Evolutionary conservation across 1,284 basidiomycete genomes (phyloP).

Genomic region (Chalciporus sp.): DNA sequence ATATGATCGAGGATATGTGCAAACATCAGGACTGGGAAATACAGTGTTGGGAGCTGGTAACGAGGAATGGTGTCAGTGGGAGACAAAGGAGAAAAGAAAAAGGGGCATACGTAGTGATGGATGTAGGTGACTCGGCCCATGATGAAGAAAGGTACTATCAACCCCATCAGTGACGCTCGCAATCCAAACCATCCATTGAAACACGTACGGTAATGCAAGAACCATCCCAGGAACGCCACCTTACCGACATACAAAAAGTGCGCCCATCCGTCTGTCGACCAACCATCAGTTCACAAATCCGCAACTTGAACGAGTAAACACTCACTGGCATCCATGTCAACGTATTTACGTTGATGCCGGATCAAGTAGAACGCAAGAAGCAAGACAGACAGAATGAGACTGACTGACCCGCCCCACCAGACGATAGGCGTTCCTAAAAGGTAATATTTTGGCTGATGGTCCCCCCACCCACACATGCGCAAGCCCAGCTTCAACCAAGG

Average conservation of each 20-base stretch:
- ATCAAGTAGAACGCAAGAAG: constrained; percentile 75
- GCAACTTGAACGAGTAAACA: constrained; percentile 17
- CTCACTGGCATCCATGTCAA: constrained; percentile 86
- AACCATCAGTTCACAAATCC: constrained; percentile 13
- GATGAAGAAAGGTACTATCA: constrained; percentile 87
- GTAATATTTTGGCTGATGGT: constrained; percentile 89
- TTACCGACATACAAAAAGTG: constrained; percentile 94
- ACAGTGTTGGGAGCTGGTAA: constrained; percentile 85
- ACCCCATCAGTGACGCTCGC: constrained; percentile 8
- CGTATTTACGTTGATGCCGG: constrained; percentile 85
- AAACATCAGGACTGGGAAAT: constrained; percentile 93
- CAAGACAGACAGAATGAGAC: constrained; percentile 60
- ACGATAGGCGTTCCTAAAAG: constrained; percentile 90
- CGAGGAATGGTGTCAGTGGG: neutral
- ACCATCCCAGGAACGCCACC: constrained; percentile 91
- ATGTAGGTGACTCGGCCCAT: constrained; percentile 95
- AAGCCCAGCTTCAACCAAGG: constrained; percentile 87
- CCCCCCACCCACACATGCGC: constrained; percentile 98
- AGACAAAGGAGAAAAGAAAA: neutral
- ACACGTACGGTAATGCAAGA: constrained; percentile 81
- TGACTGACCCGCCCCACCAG: constrained; percentile 85
- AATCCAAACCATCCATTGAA: neutral
- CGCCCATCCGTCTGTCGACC: constrained; percentile 77
- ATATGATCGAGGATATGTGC: constrained; percentile 93
- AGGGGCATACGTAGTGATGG: constrained; percentile 77